Percentiles rank a stretch among this genome's conserved stretches.
These are phyloP conservation scores for Chlorella sp. DNA, from an alignment of 139 green algal genomes.

Conservation along the genomic window DNA sequence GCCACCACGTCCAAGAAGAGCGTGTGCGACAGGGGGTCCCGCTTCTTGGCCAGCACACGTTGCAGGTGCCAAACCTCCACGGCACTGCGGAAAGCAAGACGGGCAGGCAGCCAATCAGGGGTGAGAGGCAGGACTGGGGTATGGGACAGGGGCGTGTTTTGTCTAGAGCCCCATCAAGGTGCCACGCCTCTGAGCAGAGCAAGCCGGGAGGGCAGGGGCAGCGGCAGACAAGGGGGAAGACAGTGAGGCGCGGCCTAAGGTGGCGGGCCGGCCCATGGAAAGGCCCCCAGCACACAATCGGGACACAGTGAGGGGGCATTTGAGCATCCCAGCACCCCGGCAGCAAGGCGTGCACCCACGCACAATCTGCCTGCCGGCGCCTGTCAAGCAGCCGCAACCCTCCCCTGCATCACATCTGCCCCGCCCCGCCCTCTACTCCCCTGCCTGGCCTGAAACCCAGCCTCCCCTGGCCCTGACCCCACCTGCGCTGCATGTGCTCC, in stretches of 20 bases:
- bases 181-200: too few species aligned
- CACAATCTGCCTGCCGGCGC: too few species aligned
- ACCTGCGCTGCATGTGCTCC: slow-evolving; percentile 64
- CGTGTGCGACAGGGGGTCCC: slow-evolving; percentile 90
- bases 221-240: background rate
- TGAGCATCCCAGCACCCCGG: too few species aligned
- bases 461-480: background rate
- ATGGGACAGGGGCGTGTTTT: background rate
- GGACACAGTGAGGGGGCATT: too few species aligned
- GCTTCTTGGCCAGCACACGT: slow-evolving; percentile 94
- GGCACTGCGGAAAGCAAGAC: background rate
- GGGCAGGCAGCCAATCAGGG: background rate
- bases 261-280: too few species aligned
- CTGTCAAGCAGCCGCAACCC: background rate
- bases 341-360: too few species aligned
- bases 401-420: background rate
- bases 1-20: slow-evolving; percentile 88
- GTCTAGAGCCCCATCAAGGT: too few species aligned
- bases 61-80: slow-evolving; percentile 90
- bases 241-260: background rate
- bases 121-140: background rate
- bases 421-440: background rate
- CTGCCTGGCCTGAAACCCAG: too few species aligned
- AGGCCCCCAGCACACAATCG: too few species aligned
- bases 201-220: too few species aligned